A percentile compares a stretch with the other conserved stretches of the same genome.
Conservation (phyloP, 805 yeast genomes). For the Candida succiphila region DNA sequence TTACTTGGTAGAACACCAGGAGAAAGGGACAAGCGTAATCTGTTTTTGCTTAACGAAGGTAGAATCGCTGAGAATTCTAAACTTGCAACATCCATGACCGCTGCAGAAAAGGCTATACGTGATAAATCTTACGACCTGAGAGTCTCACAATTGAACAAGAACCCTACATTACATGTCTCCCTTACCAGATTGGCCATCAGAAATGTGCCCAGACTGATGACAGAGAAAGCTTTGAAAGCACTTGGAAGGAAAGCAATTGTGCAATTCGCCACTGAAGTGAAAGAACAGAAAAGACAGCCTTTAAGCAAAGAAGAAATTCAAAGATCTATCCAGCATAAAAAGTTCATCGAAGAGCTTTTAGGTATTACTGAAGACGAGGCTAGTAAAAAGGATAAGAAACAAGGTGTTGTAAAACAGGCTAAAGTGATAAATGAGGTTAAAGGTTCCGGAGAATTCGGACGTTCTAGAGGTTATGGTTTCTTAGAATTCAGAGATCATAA, state of each 20-base stretch:
- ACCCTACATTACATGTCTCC: conserved; percentile 88
- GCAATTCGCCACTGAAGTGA: conserved; percentile 85
- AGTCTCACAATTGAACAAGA: conserved; percentile 81
- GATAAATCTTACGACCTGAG: conserved; percentile 80
- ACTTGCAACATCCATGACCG: conserved; percentile 57
- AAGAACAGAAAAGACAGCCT: conserved; percentile 64
- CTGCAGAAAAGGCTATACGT: conserved; percentile 75
- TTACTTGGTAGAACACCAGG: conserved; percentile 71
- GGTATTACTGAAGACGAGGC: conserved; percentile 23
- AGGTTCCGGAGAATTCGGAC: conserved; percentile 76
- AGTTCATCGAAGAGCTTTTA: conserved; percentile 19
- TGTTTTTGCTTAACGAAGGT: conserved; percentile 89
- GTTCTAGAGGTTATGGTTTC: conserved; percentile 96
- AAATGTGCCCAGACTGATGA: conserved; percentile 89
- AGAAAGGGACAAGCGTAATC: conserved; percentile 74
- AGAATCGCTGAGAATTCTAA: conserved; percentile 75
- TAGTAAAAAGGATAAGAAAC: conserved; percentile 55
- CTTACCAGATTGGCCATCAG: conserved; percentile 91
- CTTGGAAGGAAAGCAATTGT: conserved; percentile 92
- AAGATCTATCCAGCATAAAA: conserved; percentile 66
- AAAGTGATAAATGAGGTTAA: conserved; percentile 90
- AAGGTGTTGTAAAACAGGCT: conserved; percentile 89
- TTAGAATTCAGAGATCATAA: conserved; percentile 88
- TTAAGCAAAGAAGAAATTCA: conserved; percentile 79
- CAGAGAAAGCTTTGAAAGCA: conserved; percentile 78